A percentile compares a stretch with the other conserved stretches of the same genome.
Conservation (phyloP, 306 rosid species). For the Vicia sativa region DNA sequence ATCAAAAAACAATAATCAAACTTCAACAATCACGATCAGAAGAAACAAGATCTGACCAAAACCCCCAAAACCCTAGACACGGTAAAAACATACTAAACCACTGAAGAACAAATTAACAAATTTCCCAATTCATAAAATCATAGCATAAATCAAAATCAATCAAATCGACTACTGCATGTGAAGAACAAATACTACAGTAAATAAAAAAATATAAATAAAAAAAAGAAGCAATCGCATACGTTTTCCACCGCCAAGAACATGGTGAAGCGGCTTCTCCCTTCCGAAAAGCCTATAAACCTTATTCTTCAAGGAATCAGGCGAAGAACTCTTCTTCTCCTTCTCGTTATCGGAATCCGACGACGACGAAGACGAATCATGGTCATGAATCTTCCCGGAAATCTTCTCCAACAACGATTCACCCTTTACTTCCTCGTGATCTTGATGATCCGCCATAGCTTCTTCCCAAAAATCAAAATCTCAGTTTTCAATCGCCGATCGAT, state of each 20-base stretch:
- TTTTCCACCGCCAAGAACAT: constrained; percentile 91
- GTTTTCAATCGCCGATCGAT: constrained; percentile 9
- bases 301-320: constrained; percentile 50
- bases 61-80: constrained; percentile 39
- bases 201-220: neutral
- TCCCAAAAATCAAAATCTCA: neutral
- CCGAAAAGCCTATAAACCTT: constrained; percentile 80
- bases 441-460: constrained; percentile 55
- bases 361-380: constrained; percentile 59
- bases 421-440: constrained; percentile 55
- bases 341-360: constrained; percentile 73
- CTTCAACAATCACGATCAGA: neutral
- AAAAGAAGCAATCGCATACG: constrained; percentile 50
- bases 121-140: neutral
- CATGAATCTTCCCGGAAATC: constrained; percentile 72
- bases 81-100: constrained; percentile 1
- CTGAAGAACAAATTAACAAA: neutral
- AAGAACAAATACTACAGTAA: neutral
- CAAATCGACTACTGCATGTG: neutral
- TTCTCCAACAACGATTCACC: constrained; percentile 65
- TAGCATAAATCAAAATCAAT: neutral
- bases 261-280: constrained; percentile 82
- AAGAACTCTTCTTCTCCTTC: constrained; percentile 44
- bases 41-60: constrained; percentile 30
- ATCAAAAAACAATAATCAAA: neutral